A percentile compares a stretch with the other conserved stretches of the same genome.
Evolutionary conservation across 768 basidiomycete species (phyloP).

Genomic region (Sarcodon aspratus): DNA sequence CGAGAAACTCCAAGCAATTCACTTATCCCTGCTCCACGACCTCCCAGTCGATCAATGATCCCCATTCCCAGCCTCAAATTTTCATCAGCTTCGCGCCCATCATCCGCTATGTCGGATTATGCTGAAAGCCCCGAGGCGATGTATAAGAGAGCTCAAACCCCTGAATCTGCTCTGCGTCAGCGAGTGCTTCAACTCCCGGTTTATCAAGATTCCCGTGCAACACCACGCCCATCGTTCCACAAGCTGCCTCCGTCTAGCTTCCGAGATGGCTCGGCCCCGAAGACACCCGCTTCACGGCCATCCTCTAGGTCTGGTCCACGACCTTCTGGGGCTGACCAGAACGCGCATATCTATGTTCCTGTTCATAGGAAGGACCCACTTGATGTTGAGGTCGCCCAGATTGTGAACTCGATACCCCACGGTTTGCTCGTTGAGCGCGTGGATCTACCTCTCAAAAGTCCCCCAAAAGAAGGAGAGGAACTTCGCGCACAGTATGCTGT

Average conservation of each 20-base stretch:
- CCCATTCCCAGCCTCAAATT: slow-evolving; percentile 67
- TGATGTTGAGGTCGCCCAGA: slow-evolving; percentile 62
- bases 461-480: slow-evolving; percentile 68
- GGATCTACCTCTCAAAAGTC: slow-evolving; percentile 58
- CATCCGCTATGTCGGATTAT: slow-evolving; percentile 61
- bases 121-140: background rate
- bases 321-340: slow-evolving; percentile 40
- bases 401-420: slow-evolving; percentile 71
- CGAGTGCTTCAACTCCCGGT: background rate
- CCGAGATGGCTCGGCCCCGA: slow-evolving; percentile 42
- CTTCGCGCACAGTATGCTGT: slow-evolving; percentile 79
- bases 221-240: slow-evolving; percentile 28
- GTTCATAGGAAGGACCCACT: slow-evolving; percentile 67
- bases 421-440: slow-evolving; percentile 70
- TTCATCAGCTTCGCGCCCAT: slow-evolving; percentile 58
- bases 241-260: slow-evolving; percentile 64
- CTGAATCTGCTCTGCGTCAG: too few species aligned
- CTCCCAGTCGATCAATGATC: slow-evolving; percentile 78
- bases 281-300: slow-evolving; percentile 48
- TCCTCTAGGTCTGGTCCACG: slow-evolving; percentile 54
- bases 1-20: slow-evolving; percentile 29
- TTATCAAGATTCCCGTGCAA: slow-evolving; percentile 26
- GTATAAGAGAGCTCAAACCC: too few species aligned
- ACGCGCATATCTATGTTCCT: slow-evolving; percentile 54
- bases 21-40: slow-evolving; percentile 47